A percentile compares a stretch with the other conserved stretches of the same genome.
phyloP scores from a whole-genome alignment of 176 grass and related monocot genomes.

The Carex scoparia region DNA sequence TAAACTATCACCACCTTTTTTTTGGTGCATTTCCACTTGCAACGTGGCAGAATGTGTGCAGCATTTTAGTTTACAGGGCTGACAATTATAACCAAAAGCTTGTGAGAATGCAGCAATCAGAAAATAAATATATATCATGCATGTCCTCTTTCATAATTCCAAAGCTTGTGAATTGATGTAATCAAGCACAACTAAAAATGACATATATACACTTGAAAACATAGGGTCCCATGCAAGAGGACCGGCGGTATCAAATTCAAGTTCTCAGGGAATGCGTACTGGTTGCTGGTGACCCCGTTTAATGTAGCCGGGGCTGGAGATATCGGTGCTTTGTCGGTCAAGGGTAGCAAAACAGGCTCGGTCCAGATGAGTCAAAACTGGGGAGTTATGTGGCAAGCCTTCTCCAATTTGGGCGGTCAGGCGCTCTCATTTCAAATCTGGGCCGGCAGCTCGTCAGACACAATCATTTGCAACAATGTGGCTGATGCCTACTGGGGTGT shows the following conservation, averaged over 20 bases:
- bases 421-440: slow-evolving; percentile 38
- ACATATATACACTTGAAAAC: neutral
- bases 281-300: slow-evolving; percentile 44
- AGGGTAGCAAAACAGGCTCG: slow-evolving; percentile 8
- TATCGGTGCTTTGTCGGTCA: slow-evolving; percentile 23
- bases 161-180: neutral
- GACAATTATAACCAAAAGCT: neutral
- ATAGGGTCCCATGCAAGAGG: slow-evolving; percentile 46
- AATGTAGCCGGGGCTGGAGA: slow-evolving; percentile 63
- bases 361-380: slow-evolving; percentile 42
- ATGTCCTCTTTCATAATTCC: neutral
- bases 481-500: slow-evolving; percentile 29
- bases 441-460: slow-evolving; percentile 33
- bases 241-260: slow-evolving; percentile 39
- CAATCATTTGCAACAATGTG: slow-evolving; percentile 38
- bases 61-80: neutral
- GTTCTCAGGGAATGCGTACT: slow-evolving; percentile 58
- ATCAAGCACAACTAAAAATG: neutral
- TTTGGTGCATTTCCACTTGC: neutral
- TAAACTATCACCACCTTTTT: neutral
- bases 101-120: neutral
- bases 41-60: neutral
- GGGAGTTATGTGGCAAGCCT: slow-evolving; percentile 51
- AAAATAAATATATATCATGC: neutral
- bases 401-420: slow-evolving; percentile 24